Evolutionary conservation across 371 early-diverging fungal genomes (phyloP), one percentile per base, ranked within the genome.

Genomic region (Sporodiniella umbellata): DNA sequence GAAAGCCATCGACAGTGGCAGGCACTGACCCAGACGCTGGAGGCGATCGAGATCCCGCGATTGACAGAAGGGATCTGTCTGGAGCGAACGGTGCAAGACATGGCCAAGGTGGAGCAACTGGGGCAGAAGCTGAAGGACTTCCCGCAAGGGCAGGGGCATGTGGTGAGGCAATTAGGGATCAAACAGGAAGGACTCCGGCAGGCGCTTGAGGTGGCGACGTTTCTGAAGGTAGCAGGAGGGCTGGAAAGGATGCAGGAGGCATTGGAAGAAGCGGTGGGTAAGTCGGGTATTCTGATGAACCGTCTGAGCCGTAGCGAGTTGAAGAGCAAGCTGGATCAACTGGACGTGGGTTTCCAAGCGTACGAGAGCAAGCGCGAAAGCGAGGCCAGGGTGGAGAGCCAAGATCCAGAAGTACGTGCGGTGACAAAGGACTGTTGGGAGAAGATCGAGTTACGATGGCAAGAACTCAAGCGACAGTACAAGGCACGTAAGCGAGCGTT

Each of bases 341-440:
- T 81, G 2, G 78, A 77, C 14, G 72, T 76, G 0, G 62, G 79
- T 14, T 81, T 77, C 69, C 72, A 72, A 23, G 68, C 77, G 35
- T 75, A 72, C 46, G 76, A 77, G 31, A 72, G 64, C 2, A 64
- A 66, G 5, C 69, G 33, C 39, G 81, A 15, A 64, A 73, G 1
- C 48, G 53, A 5, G 73, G 68, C 4, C 64, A 66, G 17, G 49
- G 51, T 2, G 22, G 33, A 2, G 22, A 19, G 2, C 30, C 48
- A 1, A 25, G 28, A 50, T 12, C 14, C 33, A n/a, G 10, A 35
- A 21, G 42, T 14, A 0, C 25, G 48, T 24, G 56, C 33, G 15
- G 15, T 44, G 1, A 51, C 59, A 2, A 11, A 37, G 0, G 24
- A 17, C 8, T 60, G 61, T 26, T 22, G 66, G 0, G 18, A 48